A percentile compares a stretch with the other conserved stretches of the same genome.
Evolutionary conservation across 2,329 filamentous ascomycete species (phyloP).

Genomic region (Diplodia scrobiculata): DNA sequence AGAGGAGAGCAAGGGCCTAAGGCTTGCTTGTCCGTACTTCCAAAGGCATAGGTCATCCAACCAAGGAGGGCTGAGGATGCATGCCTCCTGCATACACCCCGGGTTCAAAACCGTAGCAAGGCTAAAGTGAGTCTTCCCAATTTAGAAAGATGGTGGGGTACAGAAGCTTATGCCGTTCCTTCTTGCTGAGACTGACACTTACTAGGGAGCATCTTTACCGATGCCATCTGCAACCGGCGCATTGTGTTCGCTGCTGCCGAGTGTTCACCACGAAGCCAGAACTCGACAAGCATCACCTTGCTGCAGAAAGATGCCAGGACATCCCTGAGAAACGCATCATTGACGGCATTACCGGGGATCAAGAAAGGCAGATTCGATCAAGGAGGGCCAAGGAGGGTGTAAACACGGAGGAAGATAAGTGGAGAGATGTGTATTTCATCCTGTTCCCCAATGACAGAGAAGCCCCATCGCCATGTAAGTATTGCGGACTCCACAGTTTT

Average conservation of each 20-base stretch:
- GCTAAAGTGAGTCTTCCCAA: background rate
- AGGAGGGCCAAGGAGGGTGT: background rate
- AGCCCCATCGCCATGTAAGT: conserved; percentile 1
- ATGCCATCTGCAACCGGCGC: background rate
- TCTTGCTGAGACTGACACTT: background rate
- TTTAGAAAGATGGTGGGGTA: background rate
- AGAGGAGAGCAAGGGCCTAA: background rate
- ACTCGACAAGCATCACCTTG: background rate
- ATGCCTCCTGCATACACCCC: background rate
- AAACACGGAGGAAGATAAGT: background rate
- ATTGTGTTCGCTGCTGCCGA: background rate
- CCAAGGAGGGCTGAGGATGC: background rate
- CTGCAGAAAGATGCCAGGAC: background rate
- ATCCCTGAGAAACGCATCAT: background rate
- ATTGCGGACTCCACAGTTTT: too few relatives aligned
- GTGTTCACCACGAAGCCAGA: background rate
- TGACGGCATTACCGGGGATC: background rate
- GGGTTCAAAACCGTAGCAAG: background rate
- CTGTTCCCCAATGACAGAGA: background rate
- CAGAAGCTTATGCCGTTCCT: too few relatives aligned
- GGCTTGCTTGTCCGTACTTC: background rate
- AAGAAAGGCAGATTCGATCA: background rate
- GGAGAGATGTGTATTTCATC: background rate
- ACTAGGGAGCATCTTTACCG: background rate
- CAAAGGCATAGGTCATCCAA: background rate